These are phyloP conservation scores for Helichrysum umbraculigerum DNA, from an alignment of 129 eudicot species.

Conservation along the genomic window DNA sequence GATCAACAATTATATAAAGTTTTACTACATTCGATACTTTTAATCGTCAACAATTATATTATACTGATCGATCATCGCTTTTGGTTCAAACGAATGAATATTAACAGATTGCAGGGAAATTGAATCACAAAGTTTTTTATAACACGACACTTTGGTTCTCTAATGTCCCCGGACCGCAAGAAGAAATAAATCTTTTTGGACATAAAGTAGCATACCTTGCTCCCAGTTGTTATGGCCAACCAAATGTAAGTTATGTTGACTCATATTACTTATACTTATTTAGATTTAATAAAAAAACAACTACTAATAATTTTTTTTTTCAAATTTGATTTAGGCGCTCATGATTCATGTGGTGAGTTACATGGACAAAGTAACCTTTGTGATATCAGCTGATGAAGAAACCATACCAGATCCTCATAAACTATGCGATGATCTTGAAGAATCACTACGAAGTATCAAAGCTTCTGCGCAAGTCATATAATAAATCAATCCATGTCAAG, in stretches of 20 bases:
- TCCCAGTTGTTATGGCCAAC: slow-evolving; percentile 44
- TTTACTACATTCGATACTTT: too few relatives aligned
- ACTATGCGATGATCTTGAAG: slow-evolving; percentile 29
- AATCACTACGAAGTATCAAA: slow-evolving; percentile 32
- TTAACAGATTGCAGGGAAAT: slow-evolving; percentile 32
- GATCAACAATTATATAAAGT: too few relatives aligned
- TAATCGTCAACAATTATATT: too few relatives aligned
- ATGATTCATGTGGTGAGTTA: slow-evolving; percentile 48
- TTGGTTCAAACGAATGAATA: neutral
- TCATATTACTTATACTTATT: neutral
- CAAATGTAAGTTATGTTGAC: slow-evolving; percentile 16
- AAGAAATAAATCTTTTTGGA: slow-evolving; percentile 31
- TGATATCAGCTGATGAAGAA: slow-evolving; percentile 36
- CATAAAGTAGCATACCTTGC: slow-evolving; percentile 38
- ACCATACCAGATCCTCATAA: slow-evolving; percentile 37
- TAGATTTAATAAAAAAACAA: neutral
- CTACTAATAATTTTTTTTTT: neutral
- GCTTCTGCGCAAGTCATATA: neutral
- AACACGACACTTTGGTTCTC: slow-evolving; percentile 43
- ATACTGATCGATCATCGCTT: too few relatives aligned
- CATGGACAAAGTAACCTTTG: slow-evolving; percentile 27
- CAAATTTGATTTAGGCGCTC: slow-evolving; percentile 28
- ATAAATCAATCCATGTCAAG: neutral
- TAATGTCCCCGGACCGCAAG: slow-evolving; percentile 42
- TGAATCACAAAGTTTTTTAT: slow-evolving; percentile 28